These are phyloP conservation scores for Starmera quercuum DNA, from an alignment of 805 yeast genomes.

Conservation along the genomic window DNA sequence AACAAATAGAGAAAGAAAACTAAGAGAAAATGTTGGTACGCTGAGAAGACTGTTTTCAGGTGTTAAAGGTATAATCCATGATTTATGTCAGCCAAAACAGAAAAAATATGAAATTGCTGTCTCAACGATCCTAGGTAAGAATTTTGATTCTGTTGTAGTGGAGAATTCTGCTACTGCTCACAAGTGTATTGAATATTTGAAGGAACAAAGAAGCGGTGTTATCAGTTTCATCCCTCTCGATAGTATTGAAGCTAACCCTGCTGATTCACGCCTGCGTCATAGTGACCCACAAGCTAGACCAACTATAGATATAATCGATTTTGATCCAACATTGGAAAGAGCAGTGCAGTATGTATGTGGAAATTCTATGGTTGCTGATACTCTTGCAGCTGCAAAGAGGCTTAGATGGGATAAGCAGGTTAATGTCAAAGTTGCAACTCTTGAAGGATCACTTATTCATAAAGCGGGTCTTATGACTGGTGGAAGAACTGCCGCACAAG, in stretches of 20 bases:
- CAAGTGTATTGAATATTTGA: conserved; percentile 70
- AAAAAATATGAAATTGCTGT: conserved; percentile 68
- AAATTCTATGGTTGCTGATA: conserved; percentile 71
- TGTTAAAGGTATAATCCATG: conserved; percentile 74
- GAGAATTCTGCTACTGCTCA: conserved; percentile 63
- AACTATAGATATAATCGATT: conserved; percentile 66
- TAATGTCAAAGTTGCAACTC: conserved; percentile 63
- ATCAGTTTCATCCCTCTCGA: conserved; percentile 88
- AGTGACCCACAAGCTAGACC: conserved; percentile 52
- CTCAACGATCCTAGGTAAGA: conserved; percentile 68
- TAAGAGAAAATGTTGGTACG: conserved; percentile 66
- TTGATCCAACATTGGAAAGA: conserved; percentile 57
- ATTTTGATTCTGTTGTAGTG: conserved; percentile 79
- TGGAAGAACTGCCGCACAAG: conserved; percentile 49
- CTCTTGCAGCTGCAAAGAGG: conserved; percentile 55
- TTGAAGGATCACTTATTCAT: conserved; percentile 81
- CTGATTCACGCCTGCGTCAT: conserved; percentile 47
- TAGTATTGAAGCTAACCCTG: conserved; percentile 51
- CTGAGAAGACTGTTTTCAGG: conserved; percentile 76
- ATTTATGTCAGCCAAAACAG: conserved; percentile 70
- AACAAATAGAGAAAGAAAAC: conserved; percentile 55
- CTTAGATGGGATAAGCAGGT: conserved; percentile 60
- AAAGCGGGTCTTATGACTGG: conserved; percentile 91
- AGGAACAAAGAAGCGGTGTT: conserved; percentile 77
- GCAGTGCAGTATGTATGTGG: conserved; percentile 81